Base-by-base conservation (phyloP, 2,329 filamentous ascomycete genomes). In the Salinomyces thailandicus region DNA sequence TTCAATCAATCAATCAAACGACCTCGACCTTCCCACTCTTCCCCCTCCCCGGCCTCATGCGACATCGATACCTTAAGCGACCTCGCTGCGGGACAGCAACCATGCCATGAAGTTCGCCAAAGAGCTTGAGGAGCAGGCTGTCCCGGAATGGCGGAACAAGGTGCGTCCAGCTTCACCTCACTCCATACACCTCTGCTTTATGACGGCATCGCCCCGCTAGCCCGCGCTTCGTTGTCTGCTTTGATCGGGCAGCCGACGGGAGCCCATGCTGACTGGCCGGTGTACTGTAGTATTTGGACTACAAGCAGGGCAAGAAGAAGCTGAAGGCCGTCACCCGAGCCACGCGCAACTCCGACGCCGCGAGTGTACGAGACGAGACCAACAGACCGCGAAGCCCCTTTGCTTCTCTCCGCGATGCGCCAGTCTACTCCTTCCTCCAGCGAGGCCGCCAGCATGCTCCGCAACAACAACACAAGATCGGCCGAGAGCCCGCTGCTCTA, bases 291-390 rank as follows among this genome's bases (percentile, higher is more conserved):
- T 53, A 52, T 27, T 29, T 46, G 35, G 42, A 43, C 50, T 53
- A 53, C 48, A 50, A 79, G 73, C 54, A 57, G 33, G 89, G 86
- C 42, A 96, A 96, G 66, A 95, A 95, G 65, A 81, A 86, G 57
- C 72, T 96, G 60, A 96, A 95, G 62, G 78, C 77, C 38, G 79
- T 95, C 35, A 64, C 72, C 16, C 75, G 81, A 43, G 85, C 85
- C 41, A 72, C 91, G 43, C 70, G 73, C 37, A 70, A 63, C 50
- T 62, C 65, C 62, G 75, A 65, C 60, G 75, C 57, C 66, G 62
- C 31, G 15, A 26, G 22, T n/a, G n/a, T n/a, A 26, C 9, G n/a
- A 26, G 17, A 28, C 11, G 20, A 12, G 17, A 48, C 44, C 39
- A 48, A 35, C 47, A 52, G 41, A 51, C 12, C 15, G 5, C 19